These are phyloP conservation scores for Tulasnella sp. DNA, from an alignment of 768 basidiomycete genomes.

Conservation along the genomic window DNA sequence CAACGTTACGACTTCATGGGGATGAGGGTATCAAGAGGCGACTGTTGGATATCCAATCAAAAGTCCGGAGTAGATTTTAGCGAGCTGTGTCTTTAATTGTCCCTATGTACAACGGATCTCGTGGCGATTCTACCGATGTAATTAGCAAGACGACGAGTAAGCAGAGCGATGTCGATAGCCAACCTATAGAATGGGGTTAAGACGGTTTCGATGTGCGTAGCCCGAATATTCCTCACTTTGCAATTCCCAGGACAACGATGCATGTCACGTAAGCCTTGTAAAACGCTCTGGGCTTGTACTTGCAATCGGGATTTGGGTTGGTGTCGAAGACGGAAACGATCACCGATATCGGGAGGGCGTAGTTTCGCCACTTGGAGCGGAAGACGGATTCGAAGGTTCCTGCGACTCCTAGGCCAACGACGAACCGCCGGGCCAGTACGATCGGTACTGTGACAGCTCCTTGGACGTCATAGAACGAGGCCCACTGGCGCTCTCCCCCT, in stretches of 20 bases:
- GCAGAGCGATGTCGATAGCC: neutral
- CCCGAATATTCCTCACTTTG: neutral
- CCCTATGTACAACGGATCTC: constrained; percentile 11
- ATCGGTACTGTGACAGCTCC: neutral
- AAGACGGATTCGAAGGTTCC: neutral
- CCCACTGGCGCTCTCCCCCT: neutral
- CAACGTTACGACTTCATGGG: constrained; percentile 46
- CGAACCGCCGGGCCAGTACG: constrained; percentile 2
- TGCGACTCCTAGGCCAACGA: constrained; percentile 2
- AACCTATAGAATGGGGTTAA: neutral
- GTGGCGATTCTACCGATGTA: neutral
- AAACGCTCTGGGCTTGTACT: neutral
- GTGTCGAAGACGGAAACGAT: neutral
- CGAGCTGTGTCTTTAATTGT: neutral
- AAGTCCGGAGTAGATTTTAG: constrained; percentile 29
- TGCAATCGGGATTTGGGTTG: neutral
- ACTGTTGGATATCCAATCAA: constrained; percentile 29
- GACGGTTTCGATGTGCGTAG: neutral
- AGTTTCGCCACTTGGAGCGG: neutral
- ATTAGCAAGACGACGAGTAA: neutral
- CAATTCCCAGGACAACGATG: constrained; percentile 1
- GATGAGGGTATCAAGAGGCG: constrained; percentile 21
- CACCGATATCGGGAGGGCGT: neutral
- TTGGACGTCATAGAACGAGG: neutral
- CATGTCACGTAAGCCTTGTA: neutral